A percentile compares a stretch with the other conserved stretches of the same genome.
Conservation (phyloP, 2,329 filamentous ascomycete species). For the Cladophialophora yegresii region DNA sequence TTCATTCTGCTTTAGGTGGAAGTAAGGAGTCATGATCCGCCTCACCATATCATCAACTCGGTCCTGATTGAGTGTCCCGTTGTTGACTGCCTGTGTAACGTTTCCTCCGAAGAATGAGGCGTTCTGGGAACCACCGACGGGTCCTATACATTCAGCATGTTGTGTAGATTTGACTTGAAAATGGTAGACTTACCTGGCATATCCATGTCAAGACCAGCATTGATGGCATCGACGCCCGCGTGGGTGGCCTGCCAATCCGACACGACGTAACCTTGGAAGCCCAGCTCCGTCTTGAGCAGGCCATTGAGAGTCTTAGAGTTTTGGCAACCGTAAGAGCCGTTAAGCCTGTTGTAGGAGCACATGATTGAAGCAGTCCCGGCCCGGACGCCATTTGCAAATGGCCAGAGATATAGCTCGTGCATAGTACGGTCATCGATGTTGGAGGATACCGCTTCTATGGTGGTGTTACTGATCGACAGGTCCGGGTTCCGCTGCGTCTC, state of each 20-base stretch:
- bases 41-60: conserved; percentile 52
- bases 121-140: conserved; percentile 26
- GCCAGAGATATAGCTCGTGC: conserved; percentile 77
- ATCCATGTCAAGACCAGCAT: conserved; percentile 51
- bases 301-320: conserved; percentile 51
- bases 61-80: conserved; percentile 45
- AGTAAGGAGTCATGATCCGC: conserved; percentile 52
- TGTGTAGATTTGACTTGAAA: background rate
- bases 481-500: conserved; percentile 47
- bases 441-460: conserved; percentile 46
- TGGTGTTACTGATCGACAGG: conserved; percentile 57
- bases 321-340: conserved; percentile 53
- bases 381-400: conserved; percentile 70
- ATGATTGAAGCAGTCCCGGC: conserved; percentile 61
- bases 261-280: conserved; percentile 53
- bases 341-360: conserved; percentile 53
- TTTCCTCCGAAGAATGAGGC: conserved; percentile 43
- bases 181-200: conserved; percentile 45
- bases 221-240: conserved; percentile 45
- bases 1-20: conserved; percentile 47
- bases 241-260: conserved; percentile 52
- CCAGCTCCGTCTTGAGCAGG: conserved; percentile 54
- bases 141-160: conserved; percentile 25
- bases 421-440: conserved; percentile 72
- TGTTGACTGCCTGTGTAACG: conserved; percentile 43